Conservation (phyloP, 768 basidiomycete species). For the Lactarius vividus region DNA sequence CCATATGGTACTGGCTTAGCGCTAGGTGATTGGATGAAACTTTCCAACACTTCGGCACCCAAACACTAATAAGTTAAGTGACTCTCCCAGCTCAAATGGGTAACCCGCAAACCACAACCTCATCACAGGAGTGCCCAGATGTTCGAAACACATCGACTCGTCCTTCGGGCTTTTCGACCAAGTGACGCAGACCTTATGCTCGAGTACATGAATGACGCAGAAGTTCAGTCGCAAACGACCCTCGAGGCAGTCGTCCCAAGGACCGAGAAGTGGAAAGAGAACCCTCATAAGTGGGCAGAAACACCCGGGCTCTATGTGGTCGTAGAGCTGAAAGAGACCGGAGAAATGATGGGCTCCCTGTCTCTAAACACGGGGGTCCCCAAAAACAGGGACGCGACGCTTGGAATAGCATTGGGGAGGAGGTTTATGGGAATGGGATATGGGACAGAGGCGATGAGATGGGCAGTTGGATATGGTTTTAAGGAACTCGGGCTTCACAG, state of each 20-base stretch:
- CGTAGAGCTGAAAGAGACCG: not conserved
- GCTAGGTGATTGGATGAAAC: not conserved
- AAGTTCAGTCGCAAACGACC: not conserved
- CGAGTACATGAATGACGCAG: not conserved
- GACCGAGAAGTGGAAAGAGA: constrained; percentile 7
- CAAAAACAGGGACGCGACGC: not conserved
- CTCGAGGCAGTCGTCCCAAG: not conserved
- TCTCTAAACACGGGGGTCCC: not conserved
- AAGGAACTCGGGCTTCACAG: constrained; percentile 33
- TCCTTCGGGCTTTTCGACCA: constrained; percentile 4
- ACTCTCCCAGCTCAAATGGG: not conserved
- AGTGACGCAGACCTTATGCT: constrained; percentile 4
- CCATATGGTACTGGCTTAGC: not conserved
- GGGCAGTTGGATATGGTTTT: constrained; percentile 30
- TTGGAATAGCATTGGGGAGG: constrained; percentile 7
- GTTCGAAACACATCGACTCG: constrained; percentile 5
- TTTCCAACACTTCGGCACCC: not conserved
- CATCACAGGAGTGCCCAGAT: not conserved
- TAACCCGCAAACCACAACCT: not conserved
- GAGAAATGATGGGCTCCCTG: not conserved
- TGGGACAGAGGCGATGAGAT: constrained; percentile 27
- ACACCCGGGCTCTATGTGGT: not conserved
- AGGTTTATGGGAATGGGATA: constrained; percentile 30
- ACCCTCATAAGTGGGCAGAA: not conserved
- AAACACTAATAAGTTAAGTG: not conserved